A percentile compares a stretch with the other conserved stretches of the same genome.
Conservation (phyloP, 768 basidiomycete species). For the Mycena leptocephala region DNA sequence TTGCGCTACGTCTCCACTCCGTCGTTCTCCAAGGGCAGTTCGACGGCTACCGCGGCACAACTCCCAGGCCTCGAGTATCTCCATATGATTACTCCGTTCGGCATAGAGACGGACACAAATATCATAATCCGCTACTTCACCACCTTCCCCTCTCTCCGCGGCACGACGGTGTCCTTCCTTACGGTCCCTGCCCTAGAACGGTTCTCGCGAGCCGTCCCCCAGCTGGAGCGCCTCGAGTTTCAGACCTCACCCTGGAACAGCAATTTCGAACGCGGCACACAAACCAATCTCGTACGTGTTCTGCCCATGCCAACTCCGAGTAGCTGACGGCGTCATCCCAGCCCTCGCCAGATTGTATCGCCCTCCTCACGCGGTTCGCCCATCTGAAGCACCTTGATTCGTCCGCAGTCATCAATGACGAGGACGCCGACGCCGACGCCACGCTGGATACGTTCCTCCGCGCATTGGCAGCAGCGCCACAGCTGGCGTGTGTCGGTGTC, state of each 20-base stretch:
- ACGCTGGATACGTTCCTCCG: background rate
- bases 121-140: background rate
- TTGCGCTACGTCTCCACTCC: background rate
- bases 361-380: background rate
- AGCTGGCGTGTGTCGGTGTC: background rate
- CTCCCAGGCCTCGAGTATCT: background rate
- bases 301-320: background rate
- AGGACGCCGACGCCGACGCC: background rate
- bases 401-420: background rate
- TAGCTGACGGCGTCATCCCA: background rate
- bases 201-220: background rate
- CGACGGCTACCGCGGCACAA: background rate
- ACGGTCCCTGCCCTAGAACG: background rate
- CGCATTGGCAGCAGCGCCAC: background rate
- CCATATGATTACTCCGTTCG: background rate
- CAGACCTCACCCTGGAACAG: background rate
- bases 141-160: background rate
- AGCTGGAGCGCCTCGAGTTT: background rate
- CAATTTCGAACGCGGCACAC: background rate
- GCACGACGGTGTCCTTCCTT: background rate
- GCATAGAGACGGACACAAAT: too few species aligned
- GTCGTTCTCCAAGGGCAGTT: background rate
- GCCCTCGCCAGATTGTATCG: background rate
- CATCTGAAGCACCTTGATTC: background rate
- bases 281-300: background rate